Percentiles rank a stretch among this genome's conserved stretches.
Evolutionary conservation across 805 yeast species (phyloP).

Genomic region (Kuraishia capsulata): DNA sequence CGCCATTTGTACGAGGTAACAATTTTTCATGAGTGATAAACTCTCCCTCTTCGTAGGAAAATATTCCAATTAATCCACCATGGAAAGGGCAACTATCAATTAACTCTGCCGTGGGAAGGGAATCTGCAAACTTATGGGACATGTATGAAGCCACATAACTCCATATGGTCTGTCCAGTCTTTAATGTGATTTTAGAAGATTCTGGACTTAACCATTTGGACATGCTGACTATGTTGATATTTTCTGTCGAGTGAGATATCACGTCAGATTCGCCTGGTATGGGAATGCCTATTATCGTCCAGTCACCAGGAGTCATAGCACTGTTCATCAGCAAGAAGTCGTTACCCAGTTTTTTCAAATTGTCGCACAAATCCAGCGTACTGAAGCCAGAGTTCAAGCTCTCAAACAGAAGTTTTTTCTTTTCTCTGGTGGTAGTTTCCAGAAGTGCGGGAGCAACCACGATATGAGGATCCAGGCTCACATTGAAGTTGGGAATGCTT

Average conservation of each 20-base stretch:
- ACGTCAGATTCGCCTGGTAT: conserved; percentile 30
- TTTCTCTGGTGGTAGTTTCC: background rate
- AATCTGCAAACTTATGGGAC: conserved; percentile 13
- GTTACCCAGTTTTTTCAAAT: conserved; percentile 14
- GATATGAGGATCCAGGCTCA: background rate
- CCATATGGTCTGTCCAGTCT: conserved; percentile 31
- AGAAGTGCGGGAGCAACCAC: background rate
- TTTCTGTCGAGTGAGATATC: conserved; percentile 54
- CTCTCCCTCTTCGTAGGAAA: conserved; percentile 85
- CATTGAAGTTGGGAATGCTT: background rate
- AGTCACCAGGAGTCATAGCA: conserved; percentile 76
- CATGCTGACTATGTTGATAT: conserved; percentile 13
- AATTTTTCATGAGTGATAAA: conserved; percentile 25
- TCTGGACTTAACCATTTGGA: too few relatives aligned
- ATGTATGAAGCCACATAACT: conserved; percentile 38
- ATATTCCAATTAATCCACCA: conserved; percentile 86
- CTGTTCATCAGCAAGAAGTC: conserved; percentile 64
- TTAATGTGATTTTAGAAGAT: too few relatives aligned
- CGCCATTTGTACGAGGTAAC: conserved; percentile 25
- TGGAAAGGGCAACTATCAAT: conserved; percentile 54
- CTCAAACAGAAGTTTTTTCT: background rate
- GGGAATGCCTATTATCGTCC: conserved; percentile 82
- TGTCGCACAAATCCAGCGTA: conserved; percentile 47
- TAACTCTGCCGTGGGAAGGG: conserved; percentile 10
- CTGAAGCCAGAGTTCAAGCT: conserved; percentile 11